These are phyloP conservation scores for Russula lepida DNA, from an alignment of 768 basidiomycete species.

Conservation along the genomic window DNA sequence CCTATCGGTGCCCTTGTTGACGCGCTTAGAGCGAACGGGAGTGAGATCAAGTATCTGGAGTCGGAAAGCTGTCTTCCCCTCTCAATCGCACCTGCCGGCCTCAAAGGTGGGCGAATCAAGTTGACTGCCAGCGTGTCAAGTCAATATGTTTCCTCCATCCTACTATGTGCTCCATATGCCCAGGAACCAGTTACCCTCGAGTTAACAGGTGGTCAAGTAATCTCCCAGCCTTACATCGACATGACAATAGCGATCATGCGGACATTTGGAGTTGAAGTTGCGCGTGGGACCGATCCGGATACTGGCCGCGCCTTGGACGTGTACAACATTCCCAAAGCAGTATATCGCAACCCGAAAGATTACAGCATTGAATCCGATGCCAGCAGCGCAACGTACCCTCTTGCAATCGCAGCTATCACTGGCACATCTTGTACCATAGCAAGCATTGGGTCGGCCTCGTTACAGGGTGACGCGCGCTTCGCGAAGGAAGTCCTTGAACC, in stretches of 20 bases:
- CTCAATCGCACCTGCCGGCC: constrained; percentile 72
- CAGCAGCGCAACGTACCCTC: constrained; percentile 91
- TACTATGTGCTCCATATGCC: constrained; percentile 95
- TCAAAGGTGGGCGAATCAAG: constrained; percentile 73
- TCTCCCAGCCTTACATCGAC: constrained; percentile 98
- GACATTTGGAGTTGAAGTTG: constrained; percentile 76
- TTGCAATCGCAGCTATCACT: constrained; percentile 94
- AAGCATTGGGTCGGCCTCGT: constrained; percentile 82
- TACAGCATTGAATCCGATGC: constrained; percentile 97
- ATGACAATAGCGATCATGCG: constrained; percentile 99
- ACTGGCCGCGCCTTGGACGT: constrained; percentile 62
- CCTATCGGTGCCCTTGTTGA: constrained; percentile 94
- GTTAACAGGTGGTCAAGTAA: constrained; percentile 88
- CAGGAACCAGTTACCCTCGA: constrained; percentile 74
- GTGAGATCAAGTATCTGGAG: constrained; percentile 70
- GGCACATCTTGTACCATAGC: constrained; percentile 91
- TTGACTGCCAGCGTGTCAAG: constrained; percentile 93
- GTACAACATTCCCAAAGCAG: constrained; percentile 78
- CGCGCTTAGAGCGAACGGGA: constrained; percentile 77
- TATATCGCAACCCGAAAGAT: constrained; percentile 65
- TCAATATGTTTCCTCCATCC: constrained; percentile 96
- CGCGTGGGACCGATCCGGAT: constrained; percentile 49
- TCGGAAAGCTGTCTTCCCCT: constrained; percentile 81
- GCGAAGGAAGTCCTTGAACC: constrained; percentile 87
- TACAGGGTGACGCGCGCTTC: constrained; percentile 97